Conservation (phyloP, 371 early-diverging fungal species). For the Batkoa obscura region DNA sequence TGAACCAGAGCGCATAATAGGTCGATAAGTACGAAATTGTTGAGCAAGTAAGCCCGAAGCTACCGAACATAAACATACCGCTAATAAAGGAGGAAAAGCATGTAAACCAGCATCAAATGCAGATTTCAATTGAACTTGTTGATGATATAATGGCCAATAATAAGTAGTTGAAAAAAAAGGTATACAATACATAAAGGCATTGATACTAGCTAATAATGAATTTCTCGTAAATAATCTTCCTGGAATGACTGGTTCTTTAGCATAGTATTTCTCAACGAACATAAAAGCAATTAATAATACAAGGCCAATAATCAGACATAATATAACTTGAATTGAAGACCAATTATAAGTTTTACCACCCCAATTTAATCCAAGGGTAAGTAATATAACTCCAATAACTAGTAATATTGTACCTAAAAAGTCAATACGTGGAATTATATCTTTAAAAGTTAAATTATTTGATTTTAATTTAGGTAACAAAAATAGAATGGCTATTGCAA, state of each 20-base stretch:
- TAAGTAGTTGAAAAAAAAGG: constrained; percentile 20
- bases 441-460: constrained; percentile 15
- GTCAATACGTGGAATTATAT: constrained; percentile 16
- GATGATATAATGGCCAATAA: neutral
- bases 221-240: constrained; percentile 18
- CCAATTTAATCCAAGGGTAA: constrained; percentile 9
- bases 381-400: neutral
- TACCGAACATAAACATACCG: constrained; percentile 19
- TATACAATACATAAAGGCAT: constrained; percentile 38
- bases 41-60: constrained; percentile 21
- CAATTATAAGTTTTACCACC: constrained; percentile 34
- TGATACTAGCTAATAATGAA: constrained; percentile 18
- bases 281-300: constrained; percentile 33
- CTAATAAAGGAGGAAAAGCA: constrained; percentile 24
- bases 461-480: too few species aligned
- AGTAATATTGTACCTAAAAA: neutral
- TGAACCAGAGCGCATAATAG: constrained; percentile 22
- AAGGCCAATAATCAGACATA: constrained; percentile 40
- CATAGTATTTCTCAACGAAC: constrained; percentile 30
- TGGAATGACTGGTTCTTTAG: constrained; percentile 34
- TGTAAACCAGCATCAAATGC: constrained; percentile 17
- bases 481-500: too few species aligned
- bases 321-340: constrained; percentile 28
- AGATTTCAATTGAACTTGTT: neutral
- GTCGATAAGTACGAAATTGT: constrained; percentile 20